Evolutionary conservation across 2,329 filamentous ascomycete species (phyloP).

Genomic region (Epicoccum sorghinum): DNA sequence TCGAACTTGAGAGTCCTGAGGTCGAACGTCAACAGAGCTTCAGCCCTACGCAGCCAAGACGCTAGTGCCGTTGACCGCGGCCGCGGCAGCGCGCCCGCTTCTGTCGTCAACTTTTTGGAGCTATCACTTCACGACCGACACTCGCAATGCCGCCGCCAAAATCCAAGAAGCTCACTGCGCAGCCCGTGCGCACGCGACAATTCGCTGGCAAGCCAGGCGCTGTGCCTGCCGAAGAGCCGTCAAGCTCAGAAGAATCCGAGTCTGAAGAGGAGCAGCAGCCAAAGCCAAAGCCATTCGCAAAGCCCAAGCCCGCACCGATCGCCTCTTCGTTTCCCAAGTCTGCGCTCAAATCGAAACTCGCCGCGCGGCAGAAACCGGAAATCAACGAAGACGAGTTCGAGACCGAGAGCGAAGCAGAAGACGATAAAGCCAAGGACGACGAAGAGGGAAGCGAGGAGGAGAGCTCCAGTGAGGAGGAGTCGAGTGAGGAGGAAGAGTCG

Average conservation of each 20-base stretch:
- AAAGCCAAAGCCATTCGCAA: slow-evolving; percentile 41
- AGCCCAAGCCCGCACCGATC: slow-evolving; percentile 45
- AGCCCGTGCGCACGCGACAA: slow-evolving; percentile 79
- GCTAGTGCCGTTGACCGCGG: neutral
- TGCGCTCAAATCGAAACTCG: slow-evolving; percentile 51
- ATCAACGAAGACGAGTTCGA: slow-evolving; percentile 63
- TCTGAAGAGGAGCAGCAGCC: slow-evolving; percentile 60
- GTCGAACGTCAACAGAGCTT: neutral
- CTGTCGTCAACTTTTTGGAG: slow-evolving; percentile 12
- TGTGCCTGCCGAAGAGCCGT: slow-evolving; percentile 45
- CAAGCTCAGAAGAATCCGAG: slow-evolving; percentile 55
- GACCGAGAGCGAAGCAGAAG: slow-evolving; percentile 56
- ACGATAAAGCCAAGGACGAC: slow-evolving; percentile 16
- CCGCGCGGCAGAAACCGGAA: slow-evolving; percentile 44
- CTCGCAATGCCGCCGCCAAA: slow-evolving; percentile 59
- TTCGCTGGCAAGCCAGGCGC: slow-evolving; percentile 79
- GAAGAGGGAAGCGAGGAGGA: slow-evolving; percentile 21
- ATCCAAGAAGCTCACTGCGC: slow-evolving; percentile 86
- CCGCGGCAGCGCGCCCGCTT: slow-evolving; percentile 5
- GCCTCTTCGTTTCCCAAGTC: slow-evolving; percentile 56
- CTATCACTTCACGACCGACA: neutral
- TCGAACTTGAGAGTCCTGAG: too few relatives aligned
- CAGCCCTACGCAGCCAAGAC: slow-evolving; percentile 14
- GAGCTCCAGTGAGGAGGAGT: slow-evolving; percentile 37
- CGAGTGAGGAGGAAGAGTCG: slow-evolving; percentile 62